A percentile compares a stretch with the other conserved stretches of the same genome.
Conservation (phyloP, 2,329 filamentous ascomycete species). For the Byssothecium circinans region DNA sequence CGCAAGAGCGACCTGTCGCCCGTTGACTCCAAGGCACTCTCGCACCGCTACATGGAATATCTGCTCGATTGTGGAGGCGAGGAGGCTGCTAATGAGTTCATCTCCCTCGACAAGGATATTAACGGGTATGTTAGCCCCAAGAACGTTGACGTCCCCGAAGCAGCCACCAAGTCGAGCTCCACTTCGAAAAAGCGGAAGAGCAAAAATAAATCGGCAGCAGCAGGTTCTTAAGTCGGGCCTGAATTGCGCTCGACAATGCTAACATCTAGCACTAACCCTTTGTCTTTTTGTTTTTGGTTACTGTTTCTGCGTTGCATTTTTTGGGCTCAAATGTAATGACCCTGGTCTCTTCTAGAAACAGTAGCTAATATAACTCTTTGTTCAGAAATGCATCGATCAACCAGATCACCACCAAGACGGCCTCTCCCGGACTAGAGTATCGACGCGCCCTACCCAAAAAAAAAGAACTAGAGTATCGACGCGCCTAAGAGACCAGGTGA, state of each 20-base stretch:
- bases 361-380: no score
- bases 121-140: constrained; percentile 63
- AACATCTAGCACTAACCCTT: neutral
- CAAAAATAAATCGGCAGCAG: constrained; percentile 7
- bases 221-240: neutral
- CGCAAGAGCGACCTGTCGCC: constrained; percentile 72
- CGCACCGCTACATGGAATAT: constrained; percentile 78
- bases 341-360: no score
- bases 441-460: no score
- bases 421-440: no score
- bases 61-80: constrained; percentile 80
- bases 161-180: constrained; percentile 37
- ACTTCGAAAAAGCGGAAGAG: constrained; percentile 33
- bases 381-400: no score
- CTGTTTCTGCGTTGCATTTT: constrained; percentile 1
- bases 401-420: no score
- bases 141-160: constrained; percentile 26
- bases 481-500: no score
- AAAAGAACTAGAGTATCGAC: no score
- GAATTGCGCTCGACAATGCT: neutral
- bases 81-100: constrained; percentile 82
- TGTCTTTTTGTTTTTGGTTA: neutral
- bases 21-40: constrained; percentile 71
- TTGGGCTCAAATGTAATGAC: constrained; percentile 13
- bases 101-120: constrained; percentile 80